Base-by-base conservation (phyloP, 768 basidiomycete genomes). In the Boletus sensibilis region DNA sequence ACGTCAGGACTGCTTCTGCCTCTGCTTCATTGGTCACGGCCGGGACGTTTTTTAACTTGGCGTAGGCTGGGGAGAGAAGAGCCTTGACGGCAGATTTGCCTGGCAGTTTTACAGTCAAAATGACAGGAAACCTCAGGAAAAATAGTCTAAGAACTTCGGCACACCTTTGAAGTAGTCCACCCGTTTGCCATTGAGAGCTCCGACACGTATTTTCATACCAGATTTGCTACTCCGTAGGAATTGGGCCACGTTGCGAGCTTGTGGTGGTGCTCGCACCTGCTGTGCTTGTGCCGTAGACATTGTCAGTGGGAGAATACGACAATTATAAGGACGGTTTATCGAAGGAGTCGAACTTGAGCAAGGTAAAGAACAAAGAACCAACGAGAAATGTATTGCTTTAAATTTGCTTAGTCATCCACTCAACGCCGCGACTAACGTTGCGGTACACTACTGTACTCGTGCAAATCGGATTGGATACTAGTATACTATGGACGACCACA, bases 121-220 rank as follows among this genome's bases (percentile, higher is more conserved):
- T 1, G 37, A 14, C 4, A 12, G 9, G 8, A 42, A 34, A 61
- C 5, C 7, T n/a, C 44, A 20, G 12, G 21, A 34, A 35, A 29
- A 13, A 21, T 9, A 13, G 16, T 40, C 2, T 0, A 23, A 25
- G 25, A 31, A 20, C 1, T 12, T 23, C 25, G 34, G 33, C 80
- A 63, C 50, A 94, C 96, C 97, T 79, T 94, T 99, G 81, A 98
- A 99, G 76, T 98, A 99, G 73, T 98, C 96, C 50, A 95, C 76
- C 35, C 96, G 87, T 74, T 96, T 97, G 23, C 96, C 96, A 64
- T 92, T 92, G 66, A 98, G 75, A 10, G 94, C 89, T 21, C 97
- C 97, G 11, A 89, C 87, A 60, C 92, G 82, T 52, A 87, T 82
- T 78, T 97, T 98, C 65, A 98, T 85, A 2, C 92, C 92, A 14